phyloP scores from a whole-genome alignment of 78 protist species.

The Paratrimastix pyriformis region DNA sequence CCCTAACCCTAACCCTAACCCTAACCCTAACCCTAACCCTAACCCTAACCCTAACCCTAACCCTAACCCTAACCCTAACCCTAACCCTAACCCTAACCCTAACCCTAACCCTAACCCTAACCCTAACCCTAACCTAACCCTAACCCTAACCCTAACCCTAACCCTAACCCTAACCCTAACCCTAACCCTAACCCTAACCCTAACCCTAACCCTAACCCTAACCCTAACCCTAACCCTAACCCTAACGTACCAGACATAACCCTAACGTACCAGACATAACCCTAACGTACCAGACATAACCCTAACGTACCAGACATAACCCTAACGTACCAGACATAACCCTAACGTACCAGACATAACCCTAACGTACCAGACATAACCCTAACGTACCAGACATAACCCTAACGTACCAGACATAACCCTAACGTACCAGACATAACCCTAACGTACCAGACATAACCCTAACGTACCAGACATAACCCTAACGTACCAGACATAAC shows the following conservation, averaged over 20 bases:
- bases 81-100: constrained; percentile 9
- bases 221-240: constrained; percentile 9
- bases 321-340: too few relatives aligned
- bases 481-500: too few relatives aligned
- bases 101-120: constrained; percentile 9
- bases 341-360: too few relatives aligned
- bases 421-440: too few relatives aligned
- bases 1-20: constrained; percentile 9
- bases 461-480: too few relatives aligned
- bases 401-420: too few relatives aligned
- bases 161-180: constrained; percentile 9
- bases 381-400: too few relatives aligned
- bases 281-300: too few relatives aligned
- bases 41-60: constrained; percentile 8
- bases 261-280: too few relatives aligned
- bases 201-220: constrained; percentile 8
- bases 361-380: too few relatives aligned
- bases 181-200: constrained; percentile 9
- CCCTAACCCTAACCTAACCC: constrained; percentile 9
- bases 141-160: constrained; percentile 8
- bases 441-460: too few relatives aligned
- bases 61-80: constrained; percentile 9
- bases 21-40: constrained; percentile 6
- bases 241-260: background rate
- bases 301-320: too few relatives aligned